A percentile compares a stretch with the other conserved stretches of the same genome.
Conservation (phyloP, 441 rosid species). For the Macaranga tanarius region DNA sequence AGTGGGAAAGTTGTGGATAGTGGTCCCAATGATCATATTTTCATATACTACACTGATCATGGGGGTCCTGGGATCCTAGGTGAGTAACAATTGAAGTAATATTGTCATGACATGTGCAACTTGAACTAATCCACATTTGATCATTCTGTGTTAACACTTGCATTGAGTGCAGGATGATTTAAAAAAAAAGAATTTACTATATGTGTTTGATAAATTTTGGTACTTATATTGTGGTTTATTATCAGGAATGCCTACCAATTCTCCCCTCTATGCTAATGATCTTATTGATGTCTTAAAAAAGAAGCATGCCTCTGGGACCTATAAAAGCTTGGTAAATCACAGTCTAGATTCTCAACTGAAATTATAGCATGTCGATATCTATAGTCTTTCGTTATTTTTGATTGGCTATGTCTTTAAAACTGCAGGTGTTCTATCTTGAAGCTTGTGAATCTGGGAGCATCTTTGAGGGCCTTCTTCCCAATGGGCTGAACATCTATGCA, state of each 20-base stretch:
- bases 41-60: constrained; percentile 82
- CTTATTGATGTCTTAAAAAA: constrained; percentile 64
- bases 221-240: constrained; percentile 17
- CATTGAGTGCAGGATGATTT: background rate
- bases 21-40: constrained; percentile 88
- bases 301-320: constrained; percentile 80
- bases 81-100: constrained; percentile 35
- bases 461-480: constrained; percentile 87
- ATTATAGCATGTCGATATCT: background rate
- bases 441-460: constrained; percentile 99
- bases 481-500: constrained; percentile 81
- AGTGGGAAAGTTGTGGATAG: constrained; percentile 90
- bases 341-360: background rate
- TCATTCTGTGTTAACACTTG: background rate
- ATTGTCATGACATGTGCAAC: background rate
- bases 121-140: background rate
- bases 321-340: constrained; percentile 68
- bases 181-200: background rate
- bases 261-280: constrained; percentile 80
- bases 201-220: background rate
- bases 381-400: background rate
- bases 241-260: constrained; percentile 88
- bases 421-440: constrained; percentile 91
- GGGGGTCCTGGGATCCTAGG: constrained; percentile 98
- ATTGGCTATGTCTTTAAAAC: constrained; percentile 16